Conservation (phyloP, 768 basidiomycete genomes). For the Trametes villosa region DNA sequence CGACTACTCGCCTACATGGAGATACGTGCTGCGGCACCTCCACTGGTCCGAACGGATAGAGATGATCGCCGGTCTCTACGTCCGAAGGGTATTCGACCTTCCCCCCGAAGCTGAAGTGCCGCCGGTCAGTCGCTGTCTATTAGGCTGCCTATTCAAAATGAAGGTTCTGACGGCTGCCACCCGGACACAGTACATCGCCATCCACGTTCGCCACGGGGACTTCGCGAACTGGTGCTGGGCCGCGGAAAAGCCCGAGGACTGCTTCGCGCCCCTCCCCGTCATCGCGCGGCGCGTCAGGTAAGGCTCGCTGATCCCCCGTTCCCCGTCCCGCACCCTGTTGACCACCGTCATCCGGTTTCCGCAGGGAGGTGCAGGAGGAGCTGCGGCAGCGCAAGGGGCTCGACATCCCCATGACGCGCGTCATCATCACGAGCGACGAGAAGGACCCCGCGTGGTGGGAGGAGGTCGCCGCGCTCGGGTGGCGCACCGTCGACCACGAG, state of each 20-base stretch:
- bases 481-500: slow-evolving; percentile 41
- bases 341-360: background rate
- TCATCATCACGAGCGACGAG: slow-evolving; percentile 51
- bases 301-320: background rate
- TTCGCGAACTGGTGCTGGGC: slow-evolving; percentile 42
- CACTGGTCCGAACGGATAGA: slow-evolving; percentile 40
- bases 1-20: slow-evolving; percentile 42
- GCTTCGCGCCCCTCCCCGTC: slow-evolving; percentile 44
- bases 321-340: background rate
- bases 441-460: slow-evolving; percentile 44
- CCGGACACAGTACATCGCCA: slow-evolving; percentile 37
- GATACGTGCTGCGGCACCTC: slow-evolving; percentile 38
- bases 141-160: background rate
- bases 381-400: slow-evolving; percentile 35
- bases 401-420: slow-evolving; percentile 36
- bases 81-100: slow-evolving; percentile 35
- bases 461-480: slow-evolving; percentile 39
- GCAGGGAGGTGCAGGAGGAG: slow-evolving; percentile 43
- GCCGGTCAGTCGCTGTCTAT: slow-evolving; percentile 31
- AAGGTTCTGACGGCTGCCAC: background rate
- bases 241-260: slow-evolving; percentile 35
- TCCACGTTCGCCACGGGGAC: slow-evolving; percentile 43
- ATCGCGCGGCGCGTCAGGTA: slow-evolving; percentile 37
- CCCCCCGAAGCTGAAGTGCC: slow-evolving; percentile 34
- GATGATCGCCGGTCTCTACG: slow-evolving; percentile 34